These are phyloP conservation scores for Fusarium luffae DNA, from an alignment of 2,329 filamentous ascomycete genomes.

Conservation along the genomic window DNA sequence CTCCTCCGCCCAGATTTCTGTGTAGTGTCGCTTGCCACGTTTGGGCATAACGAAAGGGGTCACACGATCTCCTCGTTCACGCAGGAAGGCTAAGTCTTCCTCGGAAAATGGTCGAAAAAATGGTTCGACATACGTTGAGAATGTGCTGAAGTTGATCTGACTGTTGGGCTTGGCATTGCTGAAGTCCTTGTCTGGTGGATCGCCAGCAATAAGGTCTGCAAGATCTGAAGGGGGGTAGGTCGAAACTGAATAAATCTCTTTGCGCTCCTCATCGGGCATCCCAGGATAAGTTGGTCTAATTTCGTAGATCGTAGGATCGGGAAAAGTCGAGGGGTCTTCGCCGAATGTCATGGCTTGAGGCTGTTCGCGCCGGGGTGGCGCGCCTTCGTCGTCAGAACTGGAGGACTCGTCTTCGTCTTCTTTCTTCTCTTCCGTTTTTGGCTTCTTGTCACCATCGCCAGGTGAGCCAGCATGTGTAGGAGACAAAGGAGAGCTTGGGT, in stretches of 20 bases:
- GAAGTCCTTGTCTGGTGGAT: slow-evolving; percentile 93
- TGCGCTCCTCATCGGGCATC: slow-evolving; percentile 87
- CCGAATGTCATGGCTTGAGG: slow-evolving; percentile 91
- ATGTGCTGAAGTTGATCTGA: slow-evolving; percentile 93
- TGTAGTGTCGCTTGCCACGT: slow-evolving; percentile 86
- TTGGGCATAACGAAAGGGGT: slow-evolving; percentile 88
- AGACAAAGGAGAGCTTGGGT: slow-evolving; percentile 69
- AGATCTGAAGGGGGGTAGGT: slow-evolving; percentile 85
- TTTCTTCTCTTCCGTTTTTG: slow-evolving; percentile 49
- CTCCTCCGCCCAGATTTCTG: slow-evolving; percentile 93
- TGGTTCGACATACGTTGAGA: slow-evolving; percentile 90
- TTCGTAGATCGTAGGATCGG: slow-evolving; percentile 93
- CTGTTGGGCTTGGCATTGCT: slow-evolving; percentile 92
- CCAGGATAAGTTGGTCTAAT: slow-evolving; percentile 79
- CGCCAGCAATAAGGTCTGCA: slow-evolving; percentile 85
- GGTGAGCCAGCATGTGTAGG: slow-evolving; percentile 64
- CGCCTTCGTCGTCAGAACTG: slow-evolving; percentile 68
- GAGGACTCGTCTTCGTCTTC: slow-evolving; percentile 55
- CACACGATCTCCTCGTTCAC: slow-evolving; percentile 87
- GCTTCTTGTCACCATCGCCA: slow-evolving; percentile 70
- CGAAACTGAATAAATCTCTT: slow-evolving; percentile 87
- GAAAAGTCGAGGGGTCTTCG: slow-evolving; percentile 89
- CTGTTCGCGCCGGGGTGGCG: slow-evolving; percentile 70
- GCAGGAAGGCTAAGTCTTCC: slow-evolving; percentile 91
- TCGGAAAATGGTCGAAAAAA: slow-evolving; percentile 91